phyloP scores from a whole-genome alignment of 2,329 filamentous ascomycete species.

The Phialemoniopsis sp. region DNA sequence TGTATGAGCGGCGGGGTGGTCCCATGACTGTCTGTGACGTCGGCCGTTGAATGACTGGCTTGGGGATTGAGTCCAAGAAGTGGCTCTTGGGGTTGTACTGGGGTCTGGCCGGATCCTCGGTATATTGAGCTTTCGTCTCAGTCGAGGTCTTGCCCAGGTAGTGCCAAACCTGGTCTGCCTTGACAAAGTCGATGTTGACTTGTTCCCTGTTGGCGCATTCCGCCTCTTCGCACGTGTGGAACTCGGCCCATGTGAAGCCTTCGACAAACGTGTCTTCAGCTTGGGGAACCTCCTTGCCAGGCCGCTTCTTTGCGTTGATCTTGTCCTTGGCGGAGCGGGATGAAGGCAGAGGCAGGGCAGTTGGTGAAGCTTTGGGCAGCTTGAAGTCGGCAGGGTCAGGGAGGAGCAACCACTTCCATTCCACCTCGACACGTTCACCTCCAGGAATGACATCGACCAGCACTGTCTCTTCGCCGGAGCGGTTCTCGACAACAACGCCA shows the following conservation, averaged over 20 bases:
- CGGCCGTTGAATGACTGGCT: slow-evolving; percentile 22
- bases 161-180: slow-evolving; percentile 77
- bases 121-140: slow-evolving; percentile 87
- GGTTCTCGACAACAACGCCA: slow-evolving; percentile 81
- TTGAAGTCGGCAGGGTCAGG: slow-evolving; percentile 66
- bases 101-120: slow-evolving; percentile 62
- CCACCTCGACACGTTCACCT: slow-evolving; percentile 72
- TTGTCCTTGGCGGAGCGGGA: slow-evolving; percentile 60
- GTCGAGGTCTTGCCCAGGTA: slow-evolving; percentile 85
- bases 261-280: slow-evolving; percentile 65
- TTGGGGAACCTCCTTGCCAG: slow-evolving; percentile 57
- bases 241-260: slow-evolving; percentile 74
- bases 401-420: slow-evolving; percentile 81
- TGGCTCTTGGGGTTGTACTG: slow-evolving; percentile 65
- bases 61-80: slow-evolving; percentile 66
- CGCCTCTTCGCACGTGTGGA: slow-evolving; percentile 56
- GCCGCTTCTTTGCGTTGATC: slow-evolving; percentile 63
- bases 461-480: slow-evolving; percentile 68
- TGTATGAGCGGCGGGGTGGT: slow-evolving; percentile 13
- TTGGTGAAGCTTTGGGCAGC: slow-evolving; percentile 69
- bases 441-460: slow-evolving; percentile 81
- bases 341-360: slow-evolving; percentile 66
- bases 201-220: slow-evolving; percentile 48
- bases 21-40: slow-evolving; percentile 1
- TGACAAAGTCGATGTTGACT: slow-evolving; percentile 66